Evolutionary conservation across 2,329 filamentous ascomycete species (phyloP).

Genomic region (Microcyclosporella mali): DNA sequence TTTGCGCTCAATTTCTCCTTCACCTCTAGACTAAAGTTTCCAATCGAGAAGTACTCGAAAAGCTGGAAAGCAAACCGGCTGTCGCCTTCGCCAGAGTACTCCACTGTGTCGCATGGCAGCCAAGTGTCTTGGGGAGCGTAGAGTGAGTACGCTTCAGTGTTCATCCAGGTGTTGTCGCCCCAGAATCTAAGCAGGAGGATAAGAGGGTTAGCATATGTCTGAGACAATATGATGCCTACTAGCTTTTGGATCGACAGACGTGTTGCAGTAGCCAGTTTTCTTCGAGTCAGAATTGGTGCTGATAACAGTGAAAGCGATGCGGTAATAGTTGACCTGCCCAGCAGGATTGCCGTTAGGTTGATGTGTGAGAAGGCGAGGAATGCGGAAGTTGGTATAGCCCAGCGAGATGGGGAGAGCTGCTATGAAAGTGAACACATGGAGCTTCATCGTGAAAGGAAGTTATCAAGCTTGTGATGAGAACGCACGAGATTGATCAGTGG

Average conservation of each 20-base stretch:
- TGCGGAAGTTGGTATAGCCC: conserved; percentile 6
- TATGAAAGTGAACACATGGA: too few species aligned
- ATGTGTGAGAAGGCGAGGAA: conserved; percentile 17
- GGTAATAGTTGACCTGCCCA: conserved; percentile 25
- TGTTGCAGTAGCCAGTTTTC: conserved; percentile 16
- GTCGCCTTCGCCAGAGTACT: background rate
- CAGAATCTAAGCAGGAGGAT: too few species aligned
- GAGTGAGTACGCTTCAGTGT: conserved; percentile 11
- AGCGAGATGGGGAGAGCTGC: too few species aligned
- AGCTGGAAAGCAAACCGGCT: conserved; percentile 23
- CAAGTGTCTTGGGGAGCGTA: conserved; percentile 21
- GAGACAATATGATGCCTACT: too few species aligned
- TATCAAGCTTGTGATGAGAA: too few species aligned
- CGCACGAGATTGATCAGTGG: too few species aligned
- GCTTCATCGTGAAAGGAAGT: too few species aligned
- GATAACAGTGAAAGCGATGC: conserved; percentile 21
- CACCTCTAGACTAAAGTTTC: conserved; percentile 23
- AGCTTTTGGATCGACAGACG: too few species aligned
- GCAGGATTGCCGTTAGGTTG: conserved; percentile 23
- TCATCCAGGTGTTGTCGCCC: conserved; percentile 20
- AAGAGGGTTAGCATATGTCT: too few species aligned
- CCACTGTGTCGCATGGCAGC: conserved; percentile 19
- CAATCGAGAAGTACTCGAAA: conserved; percentile 22
- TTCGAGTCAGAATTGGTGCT: conserved; percentile 12
- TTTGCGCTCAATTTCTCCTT: conserved; percentile 16